Evolutionary conservation across 176 grass and related monocot genomes (phyloP), one percentile per base, ranked within the genome.

Genomic region (Oryza coarctata): DNA sequence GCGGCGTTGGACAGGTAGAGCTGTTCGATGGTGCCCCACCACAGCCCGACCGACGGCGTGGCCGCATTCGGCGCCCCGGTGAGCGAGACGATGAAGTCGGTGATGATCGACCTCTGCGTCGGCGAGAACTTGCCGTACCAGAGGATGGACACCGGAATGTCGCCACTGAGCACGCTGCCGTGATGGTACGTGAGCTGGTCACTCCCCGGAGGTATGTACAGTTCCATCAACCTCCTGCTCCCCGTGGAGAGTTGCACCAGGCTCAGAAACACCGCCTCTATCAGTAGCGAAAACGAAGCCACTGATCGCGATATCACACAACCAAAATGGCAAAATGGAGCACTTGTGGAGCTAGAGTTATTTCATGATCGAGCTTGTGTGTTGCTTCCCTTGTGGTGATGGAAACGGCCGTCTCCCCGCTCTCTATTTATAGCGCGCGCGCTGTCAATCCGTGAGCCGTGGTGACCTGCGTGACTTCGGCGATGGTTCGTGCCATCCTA

Each of bases 91-190:
- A 94, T 12, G 75, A 94, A 91, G 80, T 94, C 89, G 71, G 86
- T 52, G 82, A 91, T 34, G 79, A 94, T 88, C 4, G 88, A 86
- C 52, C 36, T 91, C 40, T 94, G 86, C 4, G 80, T 17, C 3
- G 82, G 13, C 57, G 83, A 69, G 85, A 94, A 94, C 35, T 17
- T 71, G 39, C 92, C 89, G 70, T 94, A 94, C 89, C 92, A 91
- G 7, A 91, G 55, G 86, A 88, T 45, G 80, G 89, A 70, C 60
- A 94, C 70, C 38, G 79, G 40, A 70, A 94, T 84, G 92, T 89
- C 73, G 14, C 86, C 89, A 30, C 50, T 50, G 55, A 94, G 86
- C n/a, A 94, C 75, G 45, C 17, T 57, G 27, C 92, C 89, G 7
- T 89, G 61, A 80, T 94, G 92, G 79, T 89, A 86, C 33, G 32